Conservation (phyloP, 768 basidiomycete genomes). For the Calocera viscosa region DNA sequence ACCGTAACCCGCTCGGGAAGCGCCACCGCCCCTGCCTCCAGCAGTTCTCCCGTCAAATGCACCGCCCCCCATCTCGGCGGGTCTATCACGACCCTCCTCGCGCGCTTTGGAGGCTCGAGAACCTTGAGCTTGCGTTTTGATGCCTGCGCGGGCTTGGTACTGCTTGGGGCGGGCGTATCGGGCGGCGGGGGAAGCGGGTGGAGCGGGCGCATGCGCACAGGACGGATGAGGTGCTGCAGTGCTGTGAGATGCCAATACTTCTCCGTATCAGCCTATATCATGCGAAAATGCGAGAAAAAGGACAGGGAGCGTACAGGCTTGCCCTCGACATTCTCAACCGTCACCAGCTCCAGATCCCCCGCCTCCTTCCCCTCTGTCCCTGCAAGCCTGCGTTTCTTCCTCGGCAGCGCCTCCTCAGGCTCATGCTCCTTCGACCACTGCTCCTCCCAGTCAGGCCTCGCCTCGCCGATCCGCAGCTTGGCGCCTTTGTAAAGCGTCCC, state of each 20-base stretch:
- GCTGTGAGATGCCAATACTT: conserved; percentile 59
- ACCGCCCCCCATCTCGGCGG: conserved; percentile 57
- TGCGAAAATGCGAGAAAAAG: neutral
- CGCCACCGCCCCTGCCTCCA: conserved; percentile 32
- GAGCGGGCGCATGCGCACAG: conserved; percentile 57
- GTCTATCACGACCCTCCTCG: conserved; percentile 56
- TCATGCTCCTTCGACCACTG: conserved; percentile 37
- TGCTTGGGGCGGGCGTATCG: conserved; percentile 4
- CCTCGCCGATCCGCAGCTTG: conserved; percentile 69
- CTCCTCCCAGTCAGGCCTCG: conserved; percentile 59
- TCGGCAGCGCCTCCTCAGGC: conserved; percentile 15
- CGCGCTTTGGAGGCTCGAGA: conserved; percentile 44
- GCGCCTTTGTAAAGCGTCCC: conserved; percentile 84
- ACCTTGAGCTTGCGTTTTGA: conserved; percentile 33
- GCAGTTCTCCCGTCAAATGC: conserved; percentile 56
- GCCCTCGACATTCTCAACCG: conserved; percentile 40
- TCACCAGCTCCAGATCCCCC: conserved; percentile 51
- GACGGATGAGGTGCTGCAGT: conserved; percentile 50
- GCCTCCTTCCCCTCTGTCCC: conserved; percentile 37
- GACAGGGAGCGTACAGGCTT: conserved; percentile 29
- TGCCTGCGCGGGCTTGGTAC: conserved; percentile 9
- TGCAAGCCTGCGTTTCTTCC: conserved; percentile 14
- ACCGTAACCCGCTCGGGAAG: neutral
- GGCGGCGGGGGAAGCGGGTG: conserved; percentile 39
- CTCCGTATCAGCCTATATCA: neutral